phyloP scores from a whole-genome alignment of 2,329 filamentous ascomycete species.

The Fusarium verrucosum region DNA sequence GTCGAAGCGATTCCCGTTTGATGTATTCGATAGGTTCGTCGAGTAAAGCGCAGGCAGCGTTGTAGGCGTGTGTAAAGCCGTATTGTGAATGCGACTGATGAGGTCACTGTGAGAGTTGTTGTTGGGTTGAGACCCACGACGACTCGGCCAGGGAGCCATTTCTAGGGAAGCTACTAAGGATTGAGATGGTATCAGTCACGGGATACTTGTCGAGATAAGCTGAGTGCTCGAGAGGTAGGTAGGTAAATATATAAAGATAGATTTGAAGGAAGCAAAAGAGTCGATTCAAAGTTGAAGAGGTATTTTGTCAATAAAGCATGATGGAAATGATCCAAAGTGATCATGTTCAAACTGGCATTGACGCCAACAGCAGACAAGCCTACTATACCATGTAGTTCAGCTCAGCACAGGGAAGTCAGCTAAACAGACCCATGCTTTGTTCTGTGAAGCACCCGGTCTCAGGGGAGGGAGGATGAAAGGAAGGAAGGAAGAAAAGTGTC shows the following conservation, averaged over 20 bases:
- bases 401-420: constrained; percentile 7
- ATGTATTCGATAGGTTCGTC: constrained; percentile 4
- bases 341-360: constrained; percentile 18
- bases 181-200: constrained; percentile 19
- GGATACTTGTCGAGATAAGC: neutral
- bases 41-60: constrained; percentile 39
- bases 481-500: neutral
- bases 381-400: no score
- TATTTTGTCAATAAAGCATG: constrained; percentile 25
- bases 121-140: constrained; percentile 45
- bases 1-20: constrained; percentile 38
- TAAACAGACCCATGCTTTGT: constrained; percentile 15
- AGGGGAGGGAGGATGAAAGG: no score
- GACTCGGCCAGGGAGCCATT: constrained; percentile 49
- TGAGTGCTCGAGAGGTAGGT: neutral
- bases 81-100: constrained; percentile 51
- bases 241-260: neutral
- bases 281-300: neutral
- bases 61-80: constrained; percentile 48
- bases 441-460: neutral
- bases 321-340: constrained; percentile 22
- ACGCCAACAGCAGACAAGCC: constrained; percentile 8
- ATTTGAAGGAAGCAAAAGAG: neutral
- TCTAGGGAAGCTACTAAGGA: constrained; percentile 33
- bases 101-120: constrained; percentile 45